Conservation (phyloP, 192 early-diverging fungal species). For the Dimargaris verticillata region DNA sequence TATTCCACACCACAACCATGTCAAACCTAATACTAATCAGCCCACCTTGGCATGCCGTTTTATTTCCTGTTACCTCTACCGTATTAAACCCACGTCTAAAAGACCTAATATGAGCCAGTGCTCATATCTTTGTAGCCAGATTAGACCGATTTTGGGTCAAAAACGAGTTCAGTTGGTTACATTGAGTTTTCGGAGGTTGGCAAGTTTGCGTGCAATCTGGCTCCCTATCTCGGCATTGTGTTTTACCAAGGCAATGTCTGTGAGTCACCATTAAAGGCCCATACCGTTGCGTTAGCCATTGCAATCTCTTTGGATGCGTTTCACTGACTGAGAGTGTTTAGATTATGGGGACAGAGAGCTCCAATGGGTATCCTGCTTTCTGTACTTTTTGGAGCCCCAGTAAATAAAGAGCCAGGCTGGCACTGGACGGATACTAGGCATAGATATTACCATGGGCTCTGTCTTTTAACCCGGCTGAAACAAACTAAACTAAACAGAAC, state of each 20-base stretch:
- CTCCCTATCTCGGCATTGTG: slow-evolving; percentile 78
- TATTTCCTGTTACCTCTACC: no score
- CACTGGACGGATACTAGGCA: no score
- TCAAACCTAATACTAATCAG: no score
- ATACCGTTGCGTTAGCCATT: background rate
- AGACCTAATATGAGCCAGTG: no score
- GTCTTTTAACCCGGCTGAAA: no score
- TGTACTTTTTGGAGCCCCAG: background rate
- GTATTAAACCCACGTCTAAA: no score
- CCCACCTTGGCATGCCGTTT: no score
- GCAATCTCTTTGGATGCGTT: background rate
- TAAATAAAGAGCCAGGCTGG: background rate
- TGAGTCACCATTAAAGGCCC: background rate
- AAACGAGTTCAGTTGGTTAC: no score
- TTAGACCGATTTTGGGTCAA: no score
- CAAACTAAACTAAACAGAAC: background rate
- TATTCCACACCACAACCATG: no score
- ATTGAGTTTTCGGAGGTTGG: slow-evolving; percentile 12
- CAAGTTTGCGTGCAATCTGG: slow-evolving; percentile 48
- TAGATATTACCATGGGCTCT: no score
- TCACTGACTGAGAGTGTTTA: background rate
- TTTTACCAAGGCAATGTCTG: slow-evolving; percentile 79
- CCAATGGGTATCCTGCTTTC: background rate
- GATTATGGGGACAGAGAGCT: background rate
- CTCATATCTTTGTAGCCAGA: no score